Evolutionary conservation across 176 grass and related monocot genomes (phyloP).

Genomic region (Aegilops sharonensis): DNA sequence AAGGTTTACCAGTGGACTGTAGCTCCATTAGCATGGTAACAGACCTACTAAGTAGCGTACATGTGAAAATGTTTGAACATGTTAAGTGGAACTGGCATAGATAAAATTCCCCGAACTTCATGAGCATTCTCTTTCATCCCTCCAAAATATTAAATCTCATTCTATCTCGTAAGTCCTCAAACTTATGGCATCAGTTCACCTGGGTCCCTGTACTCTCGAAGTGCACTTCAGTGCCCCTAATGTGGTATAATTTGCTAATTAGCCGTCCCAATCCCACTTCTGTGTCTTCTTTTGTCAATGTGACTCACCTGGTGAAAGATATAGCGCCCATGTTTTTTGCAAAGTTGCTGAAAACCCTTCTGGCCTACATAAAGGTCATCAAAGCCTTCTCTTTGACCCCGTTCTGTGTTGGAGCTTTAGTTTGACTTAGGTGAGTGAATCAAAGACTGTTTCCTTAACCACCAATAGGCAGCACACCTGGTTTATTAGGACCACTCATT

Average conservation of each 20-base stretch:
- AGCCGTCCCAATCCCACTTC: neutral
- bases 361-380: neutral
- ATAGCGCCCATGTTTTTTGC: neutral
- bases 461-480: neutral
- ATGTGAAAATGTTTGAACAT: neutral
- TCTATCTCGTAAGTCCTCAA: neutral
- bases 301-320: neutral
- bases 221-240: neutral
- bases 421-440: neutral
- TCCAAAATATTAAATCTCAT: neutral
- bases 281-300: neutral
- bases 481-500: neutral
- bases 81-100: neutral
- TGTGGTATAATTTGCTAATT: neutral
- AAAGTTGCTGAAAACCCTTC: neutral
- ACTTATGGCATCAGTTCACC: neutral
- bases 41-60: neutral
- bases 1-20: slow-evolving; percentile 6
- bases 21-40: neutral
- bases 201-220: neutral
- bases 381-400: neutral
- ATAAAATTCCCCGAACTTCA: neutral
- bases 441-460: neutral
- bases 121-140: neutral
- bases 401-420: neutral